A percentile compares a stretch with the other conserved stretches of the same genome.
These are phyloP conservation scores for Eucalyptus albens DNA, from an alignment of 345 rosid genomes.

Conservation along the genomic window DNA sequence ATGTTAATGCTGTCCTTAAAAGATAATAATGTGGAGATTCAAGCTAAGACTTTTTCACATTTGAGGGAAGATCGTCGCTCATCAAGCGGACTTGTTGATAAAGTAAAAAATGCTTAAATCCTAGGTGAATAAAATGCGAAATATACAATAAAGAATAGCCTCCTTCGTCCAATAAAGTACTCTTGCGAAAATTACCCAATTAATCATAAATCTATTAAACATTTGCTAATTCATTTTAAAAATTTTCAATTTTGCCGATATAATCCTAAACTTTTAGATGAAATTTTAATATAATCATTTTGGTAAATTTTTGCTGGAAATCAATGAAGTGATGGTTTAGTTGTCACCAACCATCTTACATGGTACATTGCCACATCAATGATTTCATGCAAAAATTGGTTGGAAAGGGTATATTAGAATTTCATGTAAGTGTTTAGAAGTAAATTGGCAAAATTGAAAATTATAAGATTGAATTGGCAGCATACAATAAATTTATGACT, in stretches of 20 bases:
- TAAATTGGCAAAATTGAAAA: neutral
- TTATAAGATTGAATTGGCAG: accelerated
- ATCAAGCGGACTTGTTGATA: neutral
- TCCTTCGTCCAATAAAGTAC: accelerated
- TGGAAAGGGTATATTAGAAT: neutral
- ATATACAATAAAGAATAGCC: neutral
- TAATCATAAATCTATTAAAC: accelerated
- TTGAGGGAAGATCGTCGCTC: neutral
- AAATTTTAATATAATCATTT: accelerated
- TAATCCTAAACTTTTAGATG: neutral
- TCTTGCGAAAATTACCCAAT: accelerated
- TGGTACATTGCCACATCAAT: neutral
- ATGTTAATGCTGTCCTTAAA: neutral
- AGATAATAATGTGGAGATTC: neutral
- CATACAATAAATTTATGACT: neutral
- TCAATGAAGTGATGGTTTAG: accelerated
- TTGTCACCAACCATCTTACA: accelerated
- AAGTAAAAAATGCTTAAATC: neutral
- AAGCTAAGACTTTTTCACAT: neutral
- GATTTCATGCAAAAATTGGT: neutral
- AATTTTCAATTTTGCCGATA: neutral
- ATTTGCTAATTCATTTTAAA: neutral
- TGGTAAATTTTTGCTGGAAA: neutral
- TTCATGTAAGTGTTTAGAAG: neutral
- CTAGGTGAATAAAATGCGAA: neutral